Base-by-base conservation (phyloP, 495 filamentous ascomycete genomes). In the Trichoderma erinaceum region DNA sequence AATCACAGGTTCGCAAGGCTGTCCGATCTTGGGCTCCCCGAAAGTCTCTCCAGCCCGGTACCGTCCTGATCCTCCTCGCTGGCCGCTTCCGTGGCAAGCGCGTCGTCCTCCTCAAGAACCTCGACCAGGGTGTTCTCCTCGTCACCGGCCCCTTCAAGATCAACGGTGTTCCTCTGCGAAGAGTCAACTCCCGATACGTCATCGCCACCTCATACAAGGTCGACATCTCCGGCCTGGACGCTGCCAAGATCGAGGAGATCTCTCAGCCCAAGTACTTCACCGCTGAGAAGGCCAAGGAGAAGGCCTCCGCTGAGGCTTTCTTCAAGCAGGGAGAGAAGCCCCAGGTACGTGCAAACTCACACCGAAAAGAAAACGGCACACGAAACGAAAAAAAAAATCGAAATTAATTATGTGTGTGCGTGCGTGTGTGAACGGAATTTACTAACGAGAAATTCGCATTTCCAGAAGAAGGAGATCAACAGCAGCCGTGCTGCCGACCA, bases 1-100 rank as follows among this genome's bases (percentile, higher is more conserved):
- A 52, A 61, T 21, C 68, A 66, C 77, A 99, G 96, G 88, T 92
- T 82, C 95, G 96, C 88, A 99, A 99, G 87, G 82, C 92, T 72
- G 80, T 92, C 78, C 92, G 92, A 72, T 84, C 92, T 69, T 86
- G 93, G 76, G 89, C 91, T 79, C 85, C 91, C 72, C 93, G 96
- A 73, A 80, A 89, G 73, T 89, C 90, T 71, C 93, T 99, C 75
- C 84, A 88, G 78, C 96, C 95, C 78, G 96, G 96, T 79, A 89
- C 92, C 78, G 85, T 98, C 76, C 88, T 99, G 76, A 98, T 99
- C 81, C 91, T 99, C 79, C 92, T 99, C 76, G 95, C 96, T 82
- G 96, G 96, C 75, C 95, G 96, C 78, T 99, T 98, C 91, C 95
- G 96, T 75, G 96, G 96, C 85, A 98, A 97, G 91, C 96, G 96